Conservation (phyloP, 2,329 filamentous ascomycete species). For the Aotearoamyces nothofagi region DNA sequence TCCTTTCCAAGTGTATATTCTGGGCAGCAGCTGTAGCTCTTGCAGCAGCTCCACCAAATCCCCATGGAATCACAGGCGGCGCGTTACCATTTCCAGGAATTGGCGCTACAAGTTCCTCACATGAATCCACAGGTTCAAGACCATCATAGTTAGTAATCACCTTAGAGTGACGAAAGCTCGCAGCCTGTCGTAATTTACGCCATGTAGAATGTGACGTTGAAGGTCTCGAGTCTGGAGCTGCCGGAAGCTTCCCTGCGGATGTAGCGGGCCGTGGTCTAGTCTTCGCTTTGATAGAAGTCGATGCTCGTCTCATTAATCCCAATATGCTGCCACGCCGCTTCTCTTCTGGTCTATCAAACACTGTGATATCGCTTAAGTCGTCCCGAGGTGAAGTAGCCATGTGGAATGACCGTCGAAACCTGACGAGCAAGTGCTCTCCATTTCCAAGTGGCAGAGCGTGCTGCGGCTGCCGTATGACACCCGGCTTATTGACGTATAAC, state of each 20-base stretch:
- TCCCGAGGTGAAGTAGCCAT: no score
- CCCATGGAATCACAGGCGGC: conserved; percentile 43
- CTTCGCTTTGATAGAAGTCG: conserved; percentile 15
- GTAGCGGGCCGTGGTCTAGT: conserved; percentile 9
- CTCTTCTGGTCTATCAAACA: no score
- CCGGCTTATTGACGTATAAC: no score
- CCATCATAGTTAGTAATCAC: no score
- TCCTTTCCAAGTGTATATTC: conserved; percentile 26
- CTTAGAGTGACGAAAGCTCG: conserved; percentile 13
- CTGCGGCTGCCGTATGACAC: not conserved
- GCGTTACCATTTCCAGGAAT: conserved; percentile 26
- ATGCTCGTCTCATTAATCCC: conserved; percentile 16
- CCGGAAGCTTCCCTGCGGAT: conserved; percentile 7
- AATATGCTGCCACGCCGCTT: conserved; percentile 12
- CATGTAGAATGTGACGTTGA: conserved; percentile 12
- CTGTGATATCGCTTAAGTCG: no score
- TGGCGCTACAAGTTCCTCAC: conserved; percentile 10
- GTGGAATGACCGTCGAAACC: no score
- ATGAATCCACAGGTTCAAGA: conserved; percentile 9
- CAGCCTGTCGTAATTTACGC: conserved; percentile 16
- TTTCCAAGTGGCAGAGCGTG: not conserved
- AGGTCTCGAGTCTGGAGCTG: conserved; percentile 11
- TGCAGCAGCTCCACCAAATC: conserved; percentile 45
- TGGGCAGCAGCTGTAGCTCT: conserved; percentile 42
- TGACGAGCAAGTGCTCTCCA: not conserved